A percentile compares a stretch with the other conserved stretches of the same genome.
Evolutionary conservation across 805 yeast species (phyloP).

Genomic region (Suhomyces sp.): DNA sequence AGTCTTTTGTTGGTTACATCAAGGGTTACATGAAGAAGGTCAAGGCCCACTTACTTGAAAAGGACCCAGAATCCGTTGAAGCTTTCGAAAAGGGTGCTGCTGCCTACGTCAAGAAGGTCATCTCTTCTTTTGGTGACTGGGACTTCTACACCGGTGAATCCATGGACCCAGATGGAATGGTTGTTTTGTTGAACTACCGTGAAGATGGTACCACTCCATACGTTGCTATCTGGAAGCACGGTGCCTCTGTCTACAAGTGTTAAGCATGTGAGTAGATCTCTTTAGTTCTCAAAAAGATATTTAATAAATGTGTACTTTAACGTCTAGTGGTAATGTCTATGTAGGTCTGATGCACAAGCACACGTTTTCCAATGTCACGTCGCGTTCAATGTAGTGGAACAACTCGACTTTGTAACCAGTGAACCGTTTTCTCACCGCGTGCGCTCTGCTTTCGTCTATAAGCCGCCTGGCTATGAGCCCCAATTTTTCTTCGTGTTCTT

Average conservation of each 20-base stretch:
- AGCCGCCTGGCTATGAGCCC: conserved; percentile 72
- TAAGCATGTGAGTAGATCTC: conserved; percentile 1
- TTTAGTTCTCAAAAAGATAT: conserved; percentile 4
- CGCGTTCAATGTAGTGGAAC: conserved; percentile 55
- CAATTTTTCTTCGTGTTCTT: conserved; percentile 48
- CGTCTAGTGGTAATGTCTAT: neutral
- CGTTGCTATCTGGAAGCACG: conserved; percentile 99
- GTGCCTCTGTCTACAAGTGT: conserved; percentile 77
- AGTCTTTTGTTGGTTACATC: conserved; percentile 93
- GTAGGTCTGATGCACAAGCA: conserved; percentile 33
- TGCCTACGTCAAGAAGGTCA: conserved; percentile 92
- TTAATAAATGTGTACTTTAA: conserved; percentile 4
- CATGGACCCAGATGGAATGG: conserved; percentile 99
- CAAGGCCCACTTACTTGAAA: conserved; percentile 87
- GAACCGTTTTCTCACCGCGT: conserved; percentile 38
- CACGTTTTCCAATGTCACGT: conserved; percentile 68
- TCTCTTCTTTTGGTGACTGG: conserved; percentile 97
- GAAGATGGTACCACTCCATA: conserved; percentile 98
- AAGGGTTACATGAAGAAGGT: conserved; percentile 98
- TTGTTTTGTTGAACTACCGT: conserved; percentile 97
- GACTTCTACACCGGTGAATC: conserved; percentile 99
- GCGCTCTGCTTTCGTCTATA: conserved; percentile 68
- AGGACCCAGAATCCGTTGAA: conserved; percentile 82
- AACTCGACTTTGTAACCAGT: conserved; percentile 46
- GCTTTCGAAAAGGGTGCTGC: conserved; percentile 96